These are phyloP conservation scores for Pseudopithomyces chartarum DNA, from an alignment of 2,329 filamentous ascomycete species.

Conservation along the genomic window DNA sequence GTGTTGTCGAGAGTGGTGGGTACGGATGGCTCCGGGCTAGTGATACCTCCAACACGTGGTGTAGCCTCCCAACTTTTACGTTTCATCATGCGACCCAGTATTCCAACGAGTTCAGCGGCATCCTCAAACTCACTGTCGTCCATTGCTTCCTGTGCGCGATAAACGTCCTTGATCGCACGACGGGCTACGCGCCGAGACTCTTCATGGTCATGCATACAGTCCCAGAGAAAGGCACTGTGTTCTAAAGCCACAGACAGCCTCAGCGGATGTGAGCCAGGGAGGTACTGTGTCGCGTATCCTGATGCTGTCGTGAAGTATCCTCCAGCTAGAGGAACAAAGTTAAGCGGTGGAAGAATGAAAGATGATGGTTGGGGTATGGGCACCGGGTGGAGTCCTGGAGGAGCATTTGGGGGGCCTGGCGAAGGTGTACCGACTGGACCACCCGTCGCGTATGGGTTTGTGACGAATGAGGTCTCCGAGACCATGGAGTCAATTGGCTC, in stretches of 20 bases:
- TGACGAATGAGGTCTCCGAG: conserved; percentile 57
- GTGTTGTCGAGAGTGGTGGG: conserved; percentile 18
- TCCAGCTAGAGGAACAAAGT: conserved; percentile 84
- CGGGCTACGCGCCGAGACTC: conserved; percentile 78
- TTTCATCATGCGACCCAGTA: conserved; percentile 87
- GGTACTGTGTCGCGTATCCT: conserved; percentile 71
- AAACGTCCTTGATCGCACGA: conserved; percentile 85
- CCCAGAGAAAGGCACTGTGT: conserved; percentile 90
- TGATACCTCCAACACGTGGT: conserved; percentile 37
- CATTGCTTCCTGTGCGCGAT: conserved; percentile 88
- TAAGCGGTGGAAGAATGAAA: conserved; percentile 77
- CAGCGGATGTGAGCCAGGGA: conserved; percentile 88
- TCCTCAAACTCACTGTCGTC: conserved; percentile 95
- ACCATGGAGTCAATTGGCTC: conserved; percentile 55
- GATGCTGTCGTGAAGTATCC: conserved; percentile 81
- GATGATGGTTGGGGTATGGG: conserved; percentile 58
- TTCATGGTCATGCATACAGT: conserved; percentile 83
- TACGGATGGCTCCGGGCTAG: conserved; percentile 34
- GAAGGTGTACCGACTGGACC: conserved; percentile 49
- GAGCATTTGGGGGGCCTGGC: conserved; percentile 46
- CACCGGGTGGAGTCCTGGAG: conserved; percentile 52
- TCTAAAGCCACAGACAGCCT: conserved; percentile 90
- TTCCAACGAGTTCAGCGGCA: conserved; percentile 83
- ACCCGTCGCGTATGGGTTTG: conserved; percentile 52
- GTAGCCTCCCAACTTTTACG: conserved; percentile 54